Evolutionary conservation across 345 rosid genomes (phyloP).

Genomic region (Aethionema arabicum): DNA sequence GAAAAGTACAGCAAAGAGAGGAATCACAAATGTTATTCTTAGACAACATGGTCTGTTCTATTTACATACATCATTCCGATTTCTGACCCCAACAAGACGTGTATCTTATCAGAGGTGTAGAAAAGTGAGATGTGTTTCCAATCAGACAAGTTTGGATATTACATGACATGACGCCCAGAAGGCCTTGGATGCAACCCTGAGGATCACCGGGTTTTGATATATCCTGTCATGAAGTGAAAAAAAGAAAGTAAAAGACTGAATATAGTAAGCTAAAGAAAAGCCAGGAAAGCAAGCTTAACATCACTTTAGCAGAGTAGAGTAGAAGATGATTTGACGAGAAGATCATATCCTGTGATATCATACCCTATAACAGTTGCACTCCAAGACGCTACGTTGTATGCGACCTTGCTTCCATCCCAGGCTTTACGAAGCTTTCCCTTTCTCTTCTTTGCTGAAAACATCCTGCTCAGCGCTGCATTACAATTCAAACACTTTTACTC

Average conservation of each 20-base stretch:
- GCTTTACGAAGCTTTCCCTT: constrained; percentile 96
- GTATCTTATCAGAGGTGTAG: no score
- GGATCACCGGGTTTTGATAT: constrained; percentile 84
- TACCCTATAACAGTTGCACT: constrained; percentile 97
- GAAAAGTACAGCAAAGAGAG: neutral
- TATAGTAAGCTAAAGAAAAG: no score
- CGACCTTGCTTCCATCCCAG: constrained; percentile 98
- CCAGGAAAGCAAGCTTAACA: no score
- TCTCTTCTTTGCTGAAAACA: constrained; percentile 77
- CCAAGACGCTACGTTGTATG: constrained; percentile 96
- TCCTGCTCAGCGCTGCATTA: constrained; percentile 75
- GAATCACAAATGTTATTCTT: neutral
- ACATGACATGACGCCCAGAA: constrained; percentile 89
- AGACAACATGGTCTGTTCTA: neutral
- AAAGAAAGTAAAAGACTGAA: neutral
- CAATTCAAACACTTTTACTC: constrained; percentile 16
- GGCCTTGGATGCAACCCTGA: constrained; percentile 77
- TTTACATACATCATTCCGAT: no score
- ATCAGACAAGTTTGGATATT: constrained; percentile 80
- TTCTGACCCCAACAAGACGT: no score
- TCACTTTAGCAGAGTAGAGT: no score
- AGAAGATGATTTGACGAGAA: no score
- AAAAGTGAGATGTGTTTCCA: neutral
- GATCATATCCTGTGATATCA: neutral
- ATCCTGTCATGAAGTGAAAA: constrained; percentile 43